phyloP scores from a whole-genome alignment of 2,329 filamentous ascomycete genomes.

The Stenocarpella maydis region DNA sequence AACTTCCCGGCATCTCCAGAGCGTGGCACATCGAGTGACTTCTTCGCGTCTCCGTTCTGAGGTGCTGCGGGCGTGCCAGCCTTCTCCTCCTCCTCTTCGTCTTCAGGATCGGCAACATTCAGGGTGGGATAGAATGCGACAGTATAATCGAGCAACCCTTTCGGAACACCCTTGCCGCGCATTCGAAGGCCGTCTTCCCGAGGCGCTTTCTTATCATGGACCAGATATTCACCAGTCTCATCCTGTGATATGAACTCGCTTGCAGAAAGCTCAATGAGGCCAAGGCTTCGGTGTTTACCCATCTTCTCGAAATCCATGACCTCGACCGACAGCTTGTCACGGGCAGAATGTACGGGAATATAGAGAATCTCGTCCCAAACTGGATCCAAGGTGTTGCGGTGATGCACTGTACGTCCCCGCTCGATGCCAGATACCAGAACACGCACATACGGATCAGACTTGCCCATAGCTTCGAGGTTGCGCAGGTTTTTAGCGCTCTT shows the following conservation, averaged over 20 bases:
- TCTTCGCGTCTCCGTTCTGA: conserved; percentile 36
- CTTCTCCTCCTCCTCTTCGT: conserved; percentile 68
- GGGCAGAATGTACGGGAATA: conserved; percentile 83
- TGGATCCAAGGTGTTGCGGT: conserved; percentile 93
- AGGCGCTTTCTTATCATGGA: conserved; percentile 77
- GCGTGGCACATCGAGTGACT: conserved; percentile 46
- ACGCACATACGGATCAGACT: conserved; percentile 93
- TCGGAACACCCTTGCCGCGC: conserved; percentile 75
- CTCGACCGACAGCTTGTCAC: conserved; percentile 87
- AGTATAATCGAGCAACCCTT: conserved; percentile 84
- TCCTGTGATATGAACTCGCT: conserved; percentile 82
- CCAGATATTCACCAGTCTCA: conserved; percentile 81
- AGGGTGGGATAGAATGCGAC: conserved; percentile 90
- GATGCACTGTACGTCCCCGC: conserved; percentile 92
- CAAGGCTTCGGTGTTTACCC: conserved; percentile 88
- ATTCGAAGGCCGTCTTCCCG: conserved; percentile 75
- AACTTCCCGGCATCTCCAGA: conserved; percentile 55
- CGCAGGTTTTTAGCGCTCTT: conserved; percentile 82
- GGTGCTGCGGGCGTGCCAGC: conserved; percentile 38
- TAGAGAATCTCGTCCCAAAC: conserved; percentile 97
- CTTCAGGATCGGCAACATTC: conserved; percentile 87
- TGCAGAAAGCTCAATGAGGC: conserved; percentile 78
- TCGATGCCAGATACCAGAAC: conserved; percentile 90
- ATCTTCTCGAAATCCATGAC: conserved; percentile 97
- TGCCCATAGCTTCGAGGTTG: conserved; percentile 94